Percentiles rank a stretch among this genome's conserved stretches.
Evolutionary conservation across 179 eudicot genomes (phyloP).

Genomic region (Camellia oleifera): DNA sequence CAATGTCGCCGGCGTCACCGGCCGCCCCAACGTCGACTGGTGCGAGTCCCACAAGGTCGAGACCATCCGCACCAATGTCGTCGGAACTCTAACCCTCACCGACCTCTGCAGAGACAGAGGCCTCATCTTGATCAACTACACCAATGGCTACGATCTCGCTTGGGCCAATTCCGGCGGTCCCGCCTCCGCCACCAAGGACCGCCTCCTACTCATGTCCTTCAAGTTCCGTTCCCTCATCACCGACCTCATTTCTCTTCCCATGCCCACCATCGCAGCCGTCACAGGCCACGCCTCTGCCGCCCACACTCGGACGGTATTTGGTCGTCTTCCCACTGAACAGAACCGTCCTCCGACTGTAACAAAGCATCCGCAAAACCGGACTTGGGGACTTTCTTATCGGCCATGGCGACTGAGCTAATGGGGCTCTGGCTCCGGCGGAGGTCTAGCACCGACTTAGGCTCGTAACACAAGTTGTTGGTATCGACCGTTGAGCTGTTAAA

Average conservation of each 20-base stretch:
- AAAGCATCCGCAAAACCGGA: not conserved
- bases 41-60: slow-evolving; percentile 73
- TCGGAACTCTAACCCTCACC: slow-evolving; percentile 64
- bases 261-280: slow-evolving; percentile 35
- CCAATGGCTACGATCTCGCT: slow-evolving; percentile 59
- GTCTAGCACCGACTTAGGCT: slow-evolving; percentile 86
- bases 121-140: slow-evolving; percentile 50
- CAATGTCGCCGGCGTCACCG: slow-evolving; percentile 37
- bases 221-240: not conserved
- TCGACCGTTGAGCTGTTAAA: not conserved
- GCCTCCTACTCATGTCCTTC: slow-evolving; percentile 18
- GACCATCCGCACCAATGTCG: slow-evolving; percentile 69
- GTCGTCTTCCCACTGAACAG: slow-evolving; percentile 20
- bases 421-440: slow-evolving; percentile 70
- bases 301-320: too few relatives aligned
- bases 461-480: slow-evolving; percentile 33
- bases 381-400: not conserved
- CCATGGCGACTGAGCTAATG: not conserved
- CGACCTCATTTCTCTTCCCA: slow-evolving; percentile 13
- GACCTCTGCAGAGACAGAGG: slow-evolving; percentile 61
- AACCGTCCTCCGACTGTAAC: slow-evolving; percentile 1
- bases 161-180: slow-evolving; percentile 31
- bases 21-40: slow-evolving; percentile 75
- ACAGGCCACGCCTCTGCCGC: slow-evolving; percentile 71
- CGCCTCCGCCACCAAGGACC: slow-evolving; percentile 17